Evolutionary conservation across 441 rosid species (phyloP).

Genomic region (Lagerstroemia fauriei): DNA sequence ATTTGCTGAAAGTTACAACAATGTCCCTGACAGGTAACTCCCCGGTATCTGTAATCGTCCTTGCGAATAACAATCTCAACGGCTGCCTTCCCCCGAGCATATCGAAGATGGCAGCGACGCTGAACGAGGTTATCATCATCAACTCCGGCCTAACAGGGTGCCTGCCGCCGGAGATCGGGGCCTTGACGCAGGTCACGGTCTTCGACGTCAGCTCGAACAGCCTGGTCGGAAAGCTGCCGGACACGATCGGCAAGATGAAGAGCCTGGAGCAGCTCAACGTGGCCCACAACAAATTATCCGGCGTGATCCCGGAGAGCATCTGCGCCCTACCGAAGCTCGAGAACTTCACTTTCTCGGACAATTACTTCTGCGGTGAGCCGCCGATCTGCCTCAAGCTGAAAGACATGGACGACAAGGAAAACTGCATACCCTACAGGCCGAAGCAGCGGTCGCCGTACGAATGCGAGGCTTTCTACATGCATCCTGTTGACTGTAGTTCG

Average conservation of each 20-base stretch:
- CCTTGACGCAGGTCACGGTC: constrained; percentile 51
- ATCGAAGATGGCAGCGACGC: constrained; percentile 54
- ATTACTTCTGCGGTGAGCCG: constrained; percentile 65
- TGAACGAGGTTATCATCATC: constrained; percentile 51
- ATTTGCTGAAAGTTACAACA: neutral
- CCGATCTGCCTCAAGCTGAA: constrained; percentile 51
- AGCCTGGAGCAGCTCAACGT: constrained; percentile 72
- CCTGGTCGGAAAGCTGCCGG: constrained; percentile 66
- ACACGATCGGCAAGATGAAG: constrained; percentile 64
- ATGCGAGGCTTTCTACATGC: constrained; percentile 57
- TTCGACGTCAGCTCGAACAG: constrained; percentile 69
- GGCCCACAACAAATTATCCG: constrained; percentile 60
- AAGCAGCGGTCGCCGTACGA: constrained; percentile 55
- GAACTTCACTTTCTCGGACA: constrained; percentile 74
- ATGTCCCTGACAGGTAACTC: constrained; percentile 41
- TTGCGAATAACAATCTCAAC: constrained; percentile 55
- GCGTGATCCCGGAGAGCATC: constrained; percentile 58
- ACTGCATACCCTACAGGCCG: constrained; percentile 62
- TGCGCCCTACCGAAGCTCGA: constrained; percentile 61
- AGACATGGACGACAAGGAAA: constrained; percentile 51
- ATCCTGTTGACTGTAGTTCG: constrained; percentile 55
- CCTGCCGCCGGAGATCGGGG: constrained; percentile 56
- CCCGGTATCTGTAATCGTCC: constrained; percentile 67
- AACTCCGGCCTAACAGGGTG: constrained; percentile 66
- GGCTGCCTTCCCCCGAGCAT: constrained; percentile 72